A percentile compares a stretch with the other conserved stretches of the same genome.
Evolutionary conservation across 1,284 basidiomycete species (phyloP).

Genomic region (Leccinum griseonigrum): DNA sequence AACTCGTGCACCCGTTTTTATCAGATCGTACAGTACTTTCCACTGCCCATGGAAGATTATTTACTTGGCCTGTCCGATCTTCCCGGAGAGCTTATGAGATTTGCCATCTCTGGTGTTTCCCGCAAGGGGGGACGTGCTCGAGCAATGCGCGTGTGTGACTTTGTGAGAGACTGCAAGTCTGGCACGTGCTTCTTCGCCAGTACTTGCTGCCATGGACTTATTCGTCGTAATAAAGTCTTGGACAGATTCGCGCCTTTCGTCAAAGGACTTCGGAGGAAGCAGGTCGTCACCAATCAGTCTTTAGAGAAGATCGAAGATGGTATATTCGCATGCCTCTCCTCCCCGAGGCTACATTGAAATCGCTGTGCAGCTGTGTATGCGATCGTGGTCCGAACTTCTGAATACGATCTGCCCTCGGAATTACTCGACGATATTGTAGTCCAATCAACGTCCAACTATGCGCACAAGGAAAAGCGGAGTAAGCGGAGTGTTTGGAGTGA

Average conservation of each 20-base stretch:
- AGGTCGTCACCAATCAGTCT: conserved; percentile 80
- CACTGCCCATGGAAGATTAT: conserved; percentile 78
- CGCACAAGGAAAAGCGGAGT: conserved; percentile 19
- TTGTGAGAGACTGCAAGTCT: conserved; percentile 79
- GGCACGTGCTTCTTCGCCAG: conserved; percentile 42
- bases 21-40: conserved; percentile 52
- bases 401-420: conserved; percentile 65
- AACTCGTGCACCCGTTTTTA: conserved; percentile 4
- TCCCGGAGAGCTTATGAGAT: conserved; percentile 97
- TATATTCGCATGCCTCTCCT: conserved; percentile 30
- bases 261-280: conserved; percentile 82
- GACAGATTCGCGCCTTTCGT: conserved; percentile 71
- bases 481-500: conserved; percentile 21
- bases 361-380: conserved; percentile 59
- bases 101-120: conserved; percentile 78
- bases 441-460: conserved; percentile 41
- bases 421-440: conserved; percentile 66
- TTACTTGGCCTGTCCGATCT: conserved; percentile 91
- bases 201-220: background rate
- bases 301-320: conserved; percentile 94
- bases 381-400: conserved; percentile 64
- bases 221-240: conserved; percentile 51
- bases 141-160: conserved; percentile 69
- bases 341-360: conserved; percentile 3
- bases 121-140: conserved; percentile 69